Percentiles rank a stretch among this genome's conserved stretches.
phyloP scores from a whole-genome alignment of 2,329 filamentous ascomycete genomes.

The Didymella pinodella region DNA sequence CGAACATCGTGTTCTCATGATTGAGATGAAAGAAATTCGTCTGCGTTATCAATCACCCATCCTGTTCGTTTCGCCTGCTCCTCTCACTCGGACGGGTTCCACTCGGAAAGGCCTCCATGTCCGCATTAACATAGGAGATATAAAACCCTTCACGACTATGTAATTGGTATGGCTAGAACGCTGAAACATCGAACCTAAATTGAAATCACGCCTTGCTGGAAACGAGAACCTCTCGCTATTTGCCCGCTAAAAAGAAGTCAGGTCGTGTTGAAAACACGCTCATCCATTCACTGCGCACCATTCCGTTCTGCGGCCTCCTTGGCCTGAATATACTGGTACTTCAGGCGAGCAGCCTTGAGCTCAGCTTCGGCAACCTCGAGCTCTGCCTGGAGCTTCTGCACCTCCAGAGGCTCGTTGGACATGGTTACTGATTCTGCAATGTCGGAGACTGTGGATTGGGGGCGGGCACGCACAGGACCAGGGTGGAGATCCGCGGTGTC shows the following conservation, averaged over 20 bases:
- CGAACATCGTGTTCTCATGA: neutral
- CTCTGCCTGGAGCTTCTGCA: conserved; percentile 40
- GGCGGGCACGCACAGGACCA: conserved; percentile 3
- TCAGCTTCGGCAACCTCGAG: conserved; percentile 46
- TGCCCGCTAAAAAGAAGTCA: too few species aligned
- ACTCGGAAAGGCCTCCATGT: too few species aligned
- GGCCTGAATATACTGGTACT: conserved; percentile 32
- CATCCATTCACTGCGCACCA: neutral
- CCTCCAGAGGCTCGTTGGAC: conserved; percentile 31
- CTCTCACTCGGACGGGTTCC: too few species aligned
- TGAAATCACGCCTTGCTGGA: too few species aligned
- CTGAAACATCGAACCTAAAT: too few species aligned
- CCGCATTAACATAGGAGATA: too few species aligned
- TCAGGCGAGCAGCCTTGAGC: conserved; percentile 36
- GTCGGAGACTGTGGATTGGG: conserved; percentile 20
- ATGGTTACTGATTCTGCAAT: conserved; percentile 14
- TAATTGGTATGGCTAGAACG: too few species aligned
- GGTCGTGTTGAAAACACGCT: too few species aligned
- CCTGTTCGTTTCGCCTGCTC: too few species aligned
- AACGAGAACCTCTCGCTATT: too few species aligned
- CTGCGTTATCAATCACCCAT: neutral
- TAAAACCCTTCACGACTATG: too few species aligned
- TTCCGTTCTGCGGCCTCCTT: conserved; percentile 22
- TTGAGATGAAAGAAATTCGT: neutral
- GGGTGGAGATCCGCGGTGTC: conserved; percentile 5